These are phyloP conservation scores for Polytrichum formosum DNA, from an alignment of 225 moss, liverwort and hornwort species.

Conservation along the genomic window DNA sequence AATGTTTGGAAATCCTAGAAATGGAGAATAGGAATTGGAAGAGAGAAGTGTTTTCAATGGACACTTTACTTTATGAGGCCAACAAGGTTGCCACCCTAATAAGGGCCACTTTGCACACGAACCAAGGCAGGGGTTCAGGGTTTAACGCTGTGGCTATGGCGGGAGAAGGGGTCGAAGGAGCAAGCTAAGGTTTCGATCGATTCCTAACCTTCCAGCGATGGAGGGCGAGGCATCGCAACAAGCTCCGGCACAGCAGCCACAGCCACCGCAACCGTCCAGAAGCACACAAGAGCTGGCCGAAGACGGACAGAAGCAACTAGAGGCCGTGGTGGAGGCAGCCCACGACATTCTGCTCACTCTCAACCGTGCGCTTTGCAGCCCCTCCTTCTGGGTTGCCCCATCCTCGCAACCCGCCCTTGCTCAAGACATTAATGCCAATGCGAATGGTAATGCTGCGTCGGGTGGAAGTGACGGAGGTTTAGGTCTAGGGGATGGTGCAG, in stretches of 20 bases:
- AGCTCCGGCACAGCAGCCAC: constrained; percentile 17
- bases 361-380: constrained; percentile 72
- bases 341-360: constrained; percentile 78
- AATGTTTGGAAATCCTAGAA: too few species aligned
- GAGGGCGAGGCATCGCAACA: constrained; percentile 18
- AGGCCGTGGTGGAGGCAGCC: constrained; percentile 76
- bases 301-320: constrained; percentile 72
- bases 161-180: too few species aligned
- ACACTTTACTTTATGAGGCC: too few species aligned
- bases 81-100: too few species aligned
- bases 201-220: constrained; percentile 23
- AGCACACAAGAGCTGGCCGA: constrained; percentile 57
- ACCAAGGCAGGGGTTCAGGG: too few species aligned
- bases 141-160: too few species aligned
- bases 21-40: too few species aligned
- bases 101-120: too few species aligned
- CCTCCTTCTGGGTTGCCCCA: constrained; percentile 70
- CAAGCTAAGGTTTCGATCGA: too few species aligned
- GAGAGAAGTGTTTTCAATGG: too few species aligned
- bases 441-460: background rate
- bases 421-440: constrained; percentile 13
- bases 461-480: constrained; percentile 4
- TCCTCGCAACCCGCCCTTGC: constrained; percentile 23
- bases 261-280: constrained; percentile 6
- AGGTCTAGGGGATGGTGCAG: constrained; percentile 11